Percentiles rank a stretch among this genome's conserved stretches.
Conservation (phyloP, 331 rosid species). For the Stylosanthes scabra region DNA sequence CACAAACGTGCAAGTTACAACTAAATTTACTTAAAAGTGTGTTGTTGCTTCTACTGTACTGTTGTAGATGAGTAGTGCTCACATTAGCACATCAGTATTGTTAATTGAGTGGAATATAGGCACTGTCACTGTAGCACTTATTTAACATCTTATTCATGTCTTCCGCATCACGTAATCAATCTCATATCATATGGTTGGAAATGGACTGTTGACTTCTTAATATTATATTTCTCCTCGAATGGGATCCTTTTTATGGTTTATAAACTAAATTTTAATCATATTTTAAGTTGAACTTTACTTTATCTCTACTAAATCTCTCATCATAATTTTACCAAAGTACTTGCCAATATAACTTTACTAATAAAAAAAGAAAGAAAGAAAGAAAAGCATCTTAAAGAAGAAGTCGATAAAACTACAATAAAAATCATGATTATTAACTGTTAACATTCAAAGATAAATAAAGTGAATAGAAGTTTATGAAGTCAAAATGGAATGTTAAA, state of each 20-base stretch:
- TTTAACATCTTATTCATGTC: background rate
- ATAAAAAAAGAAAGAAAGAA: slow-evolving; percentile 1
- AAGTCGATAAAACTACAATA: background rate
- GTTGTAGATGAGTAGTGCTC: background rate
- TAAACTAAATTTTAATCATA: too few relatives aligned
- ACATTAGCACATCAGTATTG: background rate
- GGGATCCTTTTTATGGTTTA: background rate
- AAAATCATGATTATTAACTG: slow-evolving; percentile 18
- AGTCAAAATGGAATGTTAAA: slow-evolving; percentile 27
- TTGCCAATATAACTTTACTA: background rate
- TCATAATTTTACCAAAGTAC: background rate
- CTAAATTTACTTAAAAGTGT: too few relatives aligned
- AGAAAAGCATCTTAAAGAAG: slow-evolving; percentile 5
- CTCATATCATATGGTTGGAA: background rate
- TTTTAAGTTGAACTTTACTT: background rate
- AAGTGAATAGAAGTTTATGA: background rate
- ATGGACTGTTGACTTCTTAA: background rate
- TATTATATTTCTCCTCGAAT: background rate
- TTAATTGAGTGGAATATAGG: background rate
- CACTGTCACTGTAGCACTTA: background rate
- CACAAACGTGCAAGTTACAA: background rate
- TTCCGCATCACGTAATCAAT: background rate
- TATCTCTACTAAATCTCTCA: background rate
- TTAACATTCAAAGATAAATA: background rate
- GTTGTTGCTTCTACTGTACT: background rate